phyloP scores from a whole-genome alignment of 768 basidiomycete species.

The Kwoniella shandongensis region DNA sequence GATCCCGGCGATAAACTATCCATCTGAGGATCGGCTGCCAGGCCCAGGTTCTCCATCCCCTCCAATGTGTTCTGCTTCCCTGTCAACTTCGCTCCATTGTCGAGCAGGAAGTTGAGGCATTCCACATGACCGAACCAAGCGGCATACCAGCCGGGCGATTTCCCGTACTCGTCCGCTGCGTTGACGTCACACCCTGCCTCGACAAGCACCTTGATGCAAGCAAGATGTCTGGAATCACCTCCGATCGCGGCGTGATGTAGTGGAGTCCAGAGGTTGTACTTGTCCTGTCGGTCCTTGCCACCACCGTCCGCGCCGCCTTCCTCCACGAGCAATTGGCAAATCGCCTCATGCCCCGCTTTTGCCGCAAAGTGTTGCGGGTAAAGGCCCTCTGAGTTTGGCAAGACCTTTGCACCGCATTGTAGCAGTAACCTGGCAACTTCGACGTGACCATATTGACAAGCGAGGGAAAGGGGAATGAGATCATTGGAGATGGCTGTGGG shows the following conservation, averaged over 20 bases:
- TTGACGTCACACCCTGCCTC: slow-evolving; percentile 75
- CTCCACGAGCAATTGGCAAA: slow-evolving; percentile 71
- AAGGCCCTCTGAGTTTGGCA: slow-evolving; percentile 91
- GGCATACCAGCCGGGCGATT: slow-evolving; percentile 85
- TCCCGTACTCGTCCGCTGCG: slow-evolving; percentile 76
- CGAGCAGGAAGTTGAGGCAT: slow-evolving; percentile 46
- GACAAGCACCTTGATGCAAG: slow-evolving; percentile 74
- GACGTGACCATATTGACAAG: slow-evolving; percentile 83
- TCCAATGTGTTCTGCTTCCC: slow-evolving; percentile 35
- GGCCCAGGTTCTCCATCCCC: slow-evolving; percentile 44
- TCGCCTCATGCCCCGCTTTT: slow-evolving; percentile 81
- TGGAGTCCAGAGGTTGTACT: slow-evolving; percentile 98
- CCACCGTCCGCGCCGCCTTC: slow-evolving; percentile 58
- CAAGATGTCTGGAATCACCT: slow-evolving; percentile 60
- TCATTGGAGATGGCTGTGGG: slow-evolving; percentile 64
- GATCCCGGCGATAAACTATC: slow-evolving; percentile 44
- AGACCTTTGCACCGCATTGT: slow-evolving; percentile 69
- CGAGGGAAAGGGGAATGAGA: slow-evolving; percentile 82
- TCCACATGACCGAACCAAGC: slow-evolving; percentile 75
- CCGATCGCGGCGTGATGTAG: slow-evolving; percentile 91
- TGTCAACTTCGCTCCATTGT: slow-evolving; percentile 43
- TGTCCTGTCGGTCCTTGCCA: slow-evolving; percentile 83
- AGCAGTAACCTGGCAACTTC: slow-evolving; percentile 77
- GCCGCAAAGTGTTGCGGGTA: slow-evolving; percentile 96
- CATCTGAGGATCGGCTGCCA: slow-evolving; percentile 50